A percentile compares a stretch with the other conserved stretches of the same genome.
phyloP scores from a whole-genome alignment of 2,329 filamentous ascomycete species.

The Trichoderma sp. region DNA sequence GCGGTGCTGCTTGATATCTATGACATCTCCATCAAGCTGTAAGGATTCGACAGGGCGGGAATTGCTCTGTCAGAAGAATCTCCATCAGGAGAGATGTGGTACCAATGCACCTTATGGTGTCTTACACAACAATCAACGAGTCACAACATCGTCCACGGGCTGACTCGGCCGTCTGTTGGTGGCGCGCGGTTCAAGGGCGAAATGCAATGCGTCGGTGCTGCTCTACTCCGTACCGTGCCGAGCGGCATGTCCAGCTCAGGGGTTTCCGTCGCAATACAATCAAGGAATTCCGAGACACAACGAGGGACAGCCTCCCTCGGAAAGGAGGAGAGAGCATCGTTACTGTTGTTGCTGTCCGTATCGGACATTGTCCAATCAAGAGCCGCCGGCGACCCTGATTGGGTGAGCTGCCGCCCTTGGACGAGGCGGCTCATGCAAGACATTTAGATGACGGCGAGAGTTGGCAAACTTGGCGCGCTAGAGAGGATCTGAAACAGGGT shows the following conservation, averaged over 20 bases:
- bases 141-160: not conserved
- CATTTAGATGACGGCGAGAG: not conserved
- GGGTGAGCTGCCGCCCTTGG: not conserved
- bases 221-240: too few species aligned
- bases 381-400: not conserved
- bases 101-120: not conserved
- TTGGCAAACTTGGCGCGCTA: conserved; percentile 19
- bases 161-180: not conserved
- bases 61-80: too few species aligned
- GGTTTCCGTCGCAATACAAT: not conserved
- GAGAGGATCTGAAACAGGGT: conserved; percentile 2
- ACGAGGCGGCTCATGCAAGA: conserved; percentile 14
- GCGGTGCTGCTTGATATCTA: conserved; percentile 68
- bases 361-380: not conserved
- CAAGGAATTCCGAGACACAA: conserved; percentile 7
- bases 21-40: conserved; percentile 72
- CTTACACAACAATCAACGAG: too few species aligned
- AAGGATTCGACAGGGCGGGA: not conserved
- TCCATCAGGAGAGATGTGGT: not conserved
- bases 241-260: not conserved
- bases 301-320: not conserved
- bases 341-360: not conserved
- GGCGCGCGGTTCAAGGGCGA: not conserved
- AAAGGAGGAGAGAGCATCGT: not conserved
- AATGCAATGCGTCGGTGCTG: not conserved